Evolutionary conservation across 352 stramenopile genomes (phyloP).

Genomic region (Phytophthora lateralis): DNA sequence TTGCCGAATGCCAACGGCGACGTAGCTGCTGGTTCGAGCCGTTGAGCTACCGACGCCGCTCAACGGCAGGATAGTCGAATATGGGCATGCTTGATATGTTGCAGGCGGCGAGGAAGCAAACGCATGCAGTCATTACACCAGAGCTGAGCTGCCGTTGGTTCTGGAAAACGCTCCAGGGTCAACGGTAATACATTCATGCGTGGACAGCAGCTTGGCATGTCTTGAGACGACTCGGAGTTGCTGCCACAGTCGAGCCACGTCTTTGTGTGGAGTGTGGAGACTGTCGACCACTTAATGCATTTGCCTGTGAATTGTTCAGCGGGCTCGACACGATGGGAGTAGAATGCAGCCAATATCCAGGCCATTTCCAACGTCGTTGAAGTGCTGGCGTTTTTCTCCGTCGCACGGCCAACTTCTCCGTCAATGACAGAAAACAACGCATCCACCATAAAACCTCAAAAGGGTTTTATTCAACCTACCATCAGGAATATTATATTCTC

Average conservation of each 20-base stretch:
- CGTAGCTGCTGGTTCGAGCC: neutral
- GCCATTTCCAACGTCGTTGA: too few relatives aligned
- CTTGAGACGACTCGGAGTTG: too few relatives aligned
- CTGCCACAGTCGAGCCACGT: too few relatives aligned
- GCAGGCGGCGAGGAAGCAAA: neutral
- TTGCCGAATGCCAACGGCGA: neutral
- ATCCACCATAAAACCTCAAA: neutral
- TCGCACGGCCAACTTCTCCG: neutral
- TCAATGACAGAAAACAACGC: neutral
- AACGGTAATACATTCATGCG: too few relatives aligned
- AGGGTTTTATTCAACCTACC: neutral
- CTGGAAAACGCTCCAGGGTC: too few relatives aligned
- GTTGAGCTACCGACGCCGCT: slow-evolving; percentile 4
- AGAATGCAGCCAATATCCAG: too few relatives aligned
- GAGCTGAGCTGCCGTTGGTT: too few relatives aligned
- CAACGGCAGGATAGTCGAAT: neutral
- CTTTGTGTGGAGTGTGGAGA: neutral
- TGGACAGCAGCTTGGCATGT: too few relatives aligned
- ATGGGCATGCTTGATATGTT: neutral
- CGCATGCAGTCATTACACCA: too few relatives aligned
- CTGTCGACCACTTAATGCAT: neutral
- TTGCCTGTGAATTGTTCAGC: too few relatives aligned
- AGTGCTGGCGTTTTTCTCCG: neutral
- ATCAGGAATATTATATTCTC: slow-evolving; percentile 4
- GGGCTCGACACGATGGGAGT: too few relatives aligned